phyloP scores from a whole-genome alignment of 2,329 filamentous ascomycete species.

The Neofusicoccum sp. region DNA sequence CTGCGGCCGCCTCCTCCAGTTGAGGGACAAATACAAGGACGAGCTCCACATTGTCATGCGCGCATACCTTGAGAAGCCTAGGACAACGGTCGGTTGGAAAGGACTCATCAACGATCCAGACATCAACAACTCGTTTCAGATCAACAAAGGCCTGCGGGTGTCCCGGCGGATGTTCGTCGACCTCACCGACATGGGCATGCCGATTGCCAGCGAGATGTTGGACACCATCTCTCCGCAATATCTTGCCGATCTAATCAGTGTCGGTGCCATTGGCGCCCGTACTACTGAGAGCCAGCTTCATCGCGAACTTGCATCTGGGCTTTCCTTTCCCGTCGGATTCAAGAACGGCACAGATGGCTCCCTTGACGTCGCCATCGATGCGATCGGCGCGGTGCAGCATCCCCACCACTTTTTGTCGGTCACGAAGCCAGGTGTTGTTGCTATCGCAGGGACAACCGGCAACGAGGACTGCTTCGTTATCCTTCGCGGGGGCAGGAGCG shows the following conservation, averaged over 20 bases:
- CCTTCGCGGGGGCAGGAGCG: slow-evolving; percentile 86
- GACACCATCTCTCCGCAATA: slow-evolving; percentile 98
- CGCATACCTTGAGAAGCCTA: slow-evolving; percentile 96
- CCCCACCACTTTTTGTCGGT: slow-evolving; percentile 97
- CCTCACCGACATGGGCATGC: slow-evolving; percentile 89
- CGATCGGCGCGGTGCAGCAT: slow-evolving; percentile 88
- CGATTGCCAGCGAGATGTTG: slow-evolving; percentile 95
- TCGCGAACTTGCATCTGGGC: slow-evolving; percentile 87
- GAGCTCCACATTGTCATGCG: slow-evolving; percentile 97
- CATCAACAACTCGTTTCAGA: slow-evolving; percentile 97
- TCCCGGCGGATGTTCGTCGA: slow-evolving; percentile 92
- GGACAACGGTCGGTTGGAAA: slow-evolving; percentile 98
- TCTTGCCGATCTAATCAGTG: slow-evolving; percentile 85
- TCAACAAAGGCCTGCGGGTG: slow-evolving; percentile 92
- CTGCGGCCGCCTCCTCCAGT: slow-evolving; percentile 77
- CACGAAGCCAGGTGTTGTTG: slow-evolving; percentile 92
- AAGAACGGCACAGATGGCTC: slow-evolving; percentile 98
- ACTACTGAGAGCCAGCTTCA: slow-evolving; percentile 97
- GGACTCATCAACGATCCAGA: slow-evolving; percentile 98
- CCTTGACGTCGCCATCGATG: slow-evolving; percentile 87
- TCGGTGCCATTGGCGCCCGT: slow-evolving; percentile 92
- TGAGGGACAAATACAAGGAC: slow-evolving; percentile 86
- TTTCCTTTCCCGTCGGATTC: slow-evolving; percentile 98
- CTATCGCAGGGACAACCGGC: slow-evolving; percentile 90
- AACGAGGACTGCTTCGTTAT: slow-evolving; percentile 99